Conservation (phyloP, 495 filamentous ascomycete genomes). For the Ramalina peruviana region DNA sequence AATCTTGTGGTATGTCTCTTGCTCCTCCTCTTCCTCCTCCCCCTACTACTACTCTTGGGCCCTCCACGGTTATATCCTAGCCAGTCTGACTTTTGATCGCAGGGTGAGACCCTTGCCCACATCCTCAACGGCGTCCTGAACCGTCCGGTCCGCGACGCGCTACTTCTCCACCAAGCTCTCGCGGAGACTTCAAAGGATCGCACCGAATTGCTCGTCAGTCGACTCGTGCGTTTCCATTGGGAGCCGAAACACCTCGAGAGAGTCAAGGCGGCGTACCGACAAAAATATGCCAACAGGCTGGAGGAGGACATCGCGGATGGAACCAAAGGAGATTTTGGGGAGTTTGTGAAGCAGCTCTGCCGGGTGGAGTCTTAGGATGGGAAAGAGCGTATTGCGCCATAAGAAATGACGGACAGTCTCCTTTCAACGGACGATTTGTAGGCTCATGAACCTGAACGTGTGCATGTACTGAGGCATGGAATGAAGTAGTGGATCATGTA, state of each 20-base stretch:
- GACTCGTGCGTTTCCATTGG: conserved; percentile 75
- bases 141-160: conserved; percentile 81
- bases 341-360: conserved; percentile 41
- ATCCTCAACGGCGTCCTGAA: conserved; percentile 96
- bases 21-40: not conserved
- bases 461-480: too few species aligned
- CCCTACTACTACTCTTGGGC: not conserved
- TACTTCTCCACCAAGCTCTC: conserved; percentile 88
- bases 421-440: too few species aligned
- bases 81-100: conserved; percentile 1
- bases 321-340: conserved; percentile 38
- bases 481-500: too few species aligned
- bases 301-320: conserved; percentile 44
- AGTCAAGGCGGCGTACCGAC: conserved; percentile 57
- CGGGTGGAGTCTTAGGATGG: conserved; percentile 4
- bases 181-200: conserved; percentile 51
- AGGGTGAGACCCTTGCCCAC: conserved; percentile 93
- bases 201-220: conserved; percentile 68
- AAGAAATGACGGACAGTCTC: not conserved
- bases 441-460: too few species aligned
- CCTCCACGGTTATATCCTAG: too few species aligned
- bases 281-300: conserved; percentile 56
- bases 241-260: conserved; percentile 58
- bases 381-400: not conserved
- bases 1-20: conserved; percentile 70